Conservation (phyloP, 192 early-diverging fungal genomes). For the Podila clonocystis region DNA sequence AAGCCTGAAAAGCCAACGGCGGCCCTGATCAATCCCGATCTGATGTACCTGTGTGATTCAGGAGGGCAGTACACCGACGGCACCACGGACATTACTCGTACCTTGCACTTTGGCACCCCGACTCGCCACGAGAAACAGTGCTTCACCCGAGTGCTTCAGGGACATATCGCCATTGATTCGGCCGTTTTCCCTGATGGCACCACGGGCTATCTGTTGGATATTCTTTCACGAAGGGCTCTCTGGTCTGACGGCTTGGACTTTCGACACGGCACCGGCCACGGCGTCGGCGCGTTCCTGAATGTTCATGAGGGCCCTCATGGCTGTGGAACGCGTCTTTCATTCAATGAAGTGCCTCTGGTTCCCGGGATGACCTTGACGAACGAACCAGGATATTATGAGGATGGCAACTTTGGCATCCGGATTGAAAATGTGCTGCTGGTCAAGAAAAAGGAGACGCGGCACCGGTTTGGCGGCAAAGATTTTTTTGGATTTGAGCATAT, state of each 20-base stretch:
- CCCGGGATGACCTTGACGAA: constrained; percentile 97
- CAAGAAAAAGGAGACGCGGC: constrained; percentile 68
- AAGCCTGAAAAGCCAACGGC: constrained; percentile 84
- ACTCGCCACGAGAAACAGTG: constrained; percentile 86
- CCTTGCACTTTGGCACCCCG: constrained; percentile 88
- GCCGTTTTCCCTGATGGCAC: constrained; percentile 90
- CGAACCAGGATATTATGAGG: constrained; percentile 97
- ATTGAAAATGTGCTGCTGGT: constrained; percentile 95
- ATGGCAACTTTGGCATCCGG: constrained; percentile 95
- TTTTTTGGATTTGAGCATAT: constrained; percentile 93
- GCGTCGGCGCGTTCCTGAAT: constrained; percentile 94
- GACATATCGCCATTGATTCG: constrained; percentile 93
- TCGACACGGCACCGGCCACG: constrained; percentile 98
- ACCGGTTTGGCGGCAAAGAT: constrained; percentile 85
- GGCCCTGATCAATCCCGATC: constrained; percentile 70
- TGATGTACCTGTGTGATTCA: constrained; percentile 95
- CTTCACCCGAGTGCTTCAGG: constrained; percentile 96
- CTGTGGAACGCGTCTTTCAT: constrained; percentile 78
- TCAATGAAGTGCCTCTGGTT: constrained; percentile 77
- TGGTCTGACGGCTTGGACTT: constrained; percentile 96
- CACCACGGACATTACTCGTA: constrained; percentile 97
- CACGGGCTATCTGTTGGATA: constrained; percentile 87
- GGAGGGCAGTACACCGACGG: constrained; percentile 97
- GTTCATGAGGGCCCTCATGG: constrained; percentile 97
- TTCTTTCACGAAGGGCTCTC: constrained; percentile 83